Conservation (phyloP, 345 rosid species). For the Geranium brycei region DNA sequence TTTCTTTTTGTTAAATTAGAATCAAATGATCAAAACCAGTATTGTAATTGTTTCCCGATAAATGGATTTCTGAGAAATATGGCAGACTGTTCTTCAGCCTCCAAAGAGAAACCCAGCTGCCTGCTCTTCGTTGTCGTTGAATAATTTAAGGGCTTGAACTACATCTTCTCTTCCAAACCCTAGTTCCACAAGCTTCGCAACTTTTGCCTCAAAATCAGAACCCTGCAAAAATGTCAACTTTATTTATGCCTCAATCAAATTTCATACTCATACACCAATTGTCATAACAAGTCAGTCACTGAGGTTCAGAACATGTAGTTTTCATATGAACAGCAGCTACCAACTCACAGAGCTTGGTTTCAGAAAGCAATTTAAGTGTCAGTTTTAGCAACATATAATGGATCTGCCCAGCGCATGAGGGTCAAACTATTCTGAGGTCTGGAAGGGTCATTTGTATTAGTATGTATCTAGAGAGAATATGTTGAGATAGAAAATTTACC, state of each 20-base stretch:
- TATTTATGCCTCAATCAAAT: no score
- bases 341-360: not conserved
- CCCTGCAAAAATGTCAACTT: conserved; percentile 28
- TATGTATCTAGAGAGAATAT: no score
- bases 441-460: not conserved
- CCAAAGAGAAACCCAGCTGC: conserved; percentile 95
- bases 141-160: conserved; percentile 72
- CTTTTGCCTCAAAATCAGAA: conserved; percentile 78
- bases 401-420: no score
- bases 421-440: no score
- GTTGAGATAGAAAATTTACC: not conserved
- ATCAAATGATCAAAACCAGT: not conserved
- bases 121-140: conserved; percentile 82
- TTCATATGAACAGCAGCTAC: not conserved
- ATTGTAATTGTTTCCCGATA: not conserved
- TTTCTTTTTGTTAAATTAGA: not conserved
- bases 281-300: no score
- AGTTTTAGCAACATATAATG: no score
- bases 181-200: conserved; percentile 77
- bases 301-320: no score
- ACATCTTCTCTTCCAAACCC: conserved; percentile 79
- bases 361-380: not conserved
- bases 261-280: no score
- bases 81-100: conserved; percentile 31
- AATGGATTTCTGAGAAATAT: not conserved